Conservation (phyloP, 441 rosid species). For the Corymbia citriodora region DNA sequence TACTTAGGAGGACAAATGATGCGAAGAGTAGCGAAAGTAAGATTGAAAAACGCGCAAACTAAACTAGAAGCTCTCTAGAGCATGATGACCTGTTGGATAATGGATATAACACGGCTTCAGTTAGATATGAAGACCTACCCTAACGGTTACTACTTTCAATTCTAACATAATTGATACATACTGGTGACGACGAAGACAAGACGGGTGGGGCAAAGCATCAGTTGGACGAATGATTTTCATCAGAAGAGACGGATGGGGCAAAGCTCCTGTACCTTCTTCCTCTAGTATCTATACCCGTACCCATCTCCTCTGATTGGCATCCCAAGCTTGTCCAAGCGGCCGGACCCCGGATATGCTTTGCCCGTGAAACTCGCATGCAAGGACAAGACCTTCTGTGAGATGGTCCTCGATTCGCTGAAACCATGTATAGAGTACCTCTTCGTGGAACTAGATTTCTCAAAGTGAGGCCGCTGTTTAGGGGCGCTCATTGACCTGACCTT, state of each 20-base stretch:
- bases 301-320: conserved; percentile 37
- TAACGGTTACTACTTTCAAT: background rate
- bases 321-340: conserved; percentile 80
- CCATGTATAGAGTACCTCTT: conserved; percentile 52
- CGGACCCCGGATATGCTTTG: conserved; percentile 93
- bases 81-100: background rate
- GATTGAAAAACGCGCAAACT: background rate
- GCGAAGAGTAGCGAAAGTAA: background rate
- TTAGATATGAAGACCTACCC: background rate
- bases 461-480: conserved; percentile 70
- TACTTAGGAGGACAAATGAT: background rate
- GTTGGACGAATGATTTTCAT: background rate
- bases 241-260: background rate
- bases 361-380: conserved; percentile 53
- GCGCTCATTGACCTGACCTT: conserved; percentile 76
- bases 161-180: background rate
- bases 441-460: conserved; percentile 55
- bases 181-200: background rate
- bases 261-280: background rate
- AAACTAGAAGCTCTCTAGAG: background rate
- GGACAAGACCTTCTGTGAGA: conserved; percentile 35
- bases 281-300: conserved; percentile 44
- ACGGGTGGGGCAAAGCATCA: background rate
- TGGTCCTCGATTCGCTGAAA: conserved; percentile 38
- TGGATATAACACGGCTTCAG: background rate